These are phyloP conservation scores for Tetragonia tetragonoides DNA, from an alignment of 148 eudicot species.

Conservation along the genomic window DNA sequence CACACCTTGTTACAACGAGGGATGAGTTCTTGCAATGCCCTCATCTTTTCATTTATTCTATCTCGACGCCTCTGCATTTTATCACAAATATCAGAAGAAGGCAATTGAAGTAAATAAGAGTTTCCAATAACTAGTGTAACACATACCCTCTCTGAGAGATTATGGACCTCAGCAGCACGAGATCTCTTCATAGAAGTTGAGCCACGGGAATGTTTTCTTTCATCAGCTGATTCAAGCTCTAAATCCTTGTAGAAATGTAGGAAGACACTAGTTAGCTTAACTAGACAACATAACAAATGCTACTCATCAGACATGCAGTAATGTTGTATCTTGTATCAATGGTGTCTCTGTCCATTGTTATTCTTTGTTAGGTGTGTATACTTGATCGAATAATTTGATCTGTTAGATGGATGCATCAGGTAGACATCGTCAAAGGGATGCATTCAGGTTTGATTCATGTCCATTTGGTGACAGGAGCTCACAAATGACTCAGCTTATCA, in stretches of 20 bases:
- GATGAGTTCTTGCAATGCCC: slow-evolving; percentile 78
- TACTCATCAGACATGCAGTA: too few relatives aligned
- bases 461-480: too few relatives aligned
- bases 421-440: too few relatives aligned
- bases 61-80: slow-evolving; percentile 73
- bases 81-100: not conserved
- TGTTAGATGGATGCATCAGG: too few relatives aligned
- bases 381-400: too few relatives aligned
- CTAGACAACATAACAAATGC: too few relatives aligned
- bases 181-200: slow-evolving; percentile 63
- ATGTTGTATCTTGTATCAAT: too few relatives aligned
- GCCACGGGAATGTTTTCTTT: slow-evolving; percentile 47
- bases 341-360: too few relatives aligned
- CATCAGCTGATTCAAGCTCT: slow-evolving; percentile 53
- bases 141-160: slow-evolving; percentile 83
- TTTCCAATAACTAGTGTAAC: not conserved
- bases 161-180: slow-evolving; percentile 96
- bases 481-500: too few relatives aligned
- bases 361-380: too few relatives aligned
- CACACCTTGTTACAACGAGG: slow-evolving; percentile 81
- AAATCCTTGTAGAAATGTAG: slow-evolving; percentile 39
- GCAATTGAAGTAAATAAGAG: not conserved
- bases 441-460: too few relatives aligned
- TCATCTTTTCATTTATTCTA: slow-evolving; percentile 86
- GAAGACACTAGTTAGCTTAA: slow-evolving; percentile 1